Base-by-base conservation (phyloP, 768 basidiomycete species). In the Gymnopilus junonius region DNA sequence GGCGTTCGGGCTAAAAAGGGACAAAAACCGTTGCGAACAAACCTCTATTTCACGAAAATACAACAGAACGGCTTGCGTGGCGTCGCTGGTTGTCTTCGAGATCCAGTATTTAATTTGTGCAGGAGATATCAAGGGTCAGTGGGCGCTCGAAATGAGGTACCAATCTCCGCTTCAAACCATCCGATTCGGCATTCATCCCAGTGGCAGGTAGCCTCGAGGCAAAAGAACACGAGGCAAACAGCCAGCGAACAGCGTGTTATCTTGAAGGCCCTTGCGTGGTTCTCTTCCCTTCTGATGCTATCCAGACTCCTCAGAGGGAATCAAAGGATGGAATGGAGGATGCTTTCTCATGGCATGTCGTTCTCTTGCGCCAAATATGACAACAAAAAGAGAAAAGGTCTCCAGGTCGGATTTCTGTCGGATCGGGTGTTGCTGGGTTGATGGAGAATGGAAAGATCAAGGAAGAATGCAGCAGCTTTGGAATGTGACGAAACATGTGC, bases 181-280 rank as follows among this genome's bases (percentile, higher is more conserved):
- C n/a, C 25, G 27, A 31, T 23, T 12, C 25, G 48, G 25, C 25
- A 50, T 4, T 21, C 11, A 25, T 46, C 45, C 45, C 29, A 17
- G 32, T 51, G 5, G 50, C 20, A 42, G 17, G 23, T n/a, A 55
- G 63, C 66, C 66, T 67, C 63, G 63, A 67, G 66, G 66, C 63
- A 46, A 3, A 35, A 63, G 54, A 65, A 67, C 66, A 67, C 50
- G 66, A 67, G 66, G 66, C 61, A 59, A 60, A 62, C 58, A 61
- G 58, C 57, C 63, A 61, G 45, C 53, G 40, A 50, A 27, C 58
- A 59, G 54, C 54, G 54, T 55, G 54, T 35, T 37, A 55, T 21
- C 35, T 55, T 55, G 34, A 39, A 55, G 54, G 54, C 14, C 37
- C 21, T 35, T 7, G 32, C 21, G 54, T 55, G 54, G 54, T 55